These are phyloP conservation scores for Vigna nakashimae DNA, from an alignment of 306 rosid species.

Conservation along the genomic window DNA sequence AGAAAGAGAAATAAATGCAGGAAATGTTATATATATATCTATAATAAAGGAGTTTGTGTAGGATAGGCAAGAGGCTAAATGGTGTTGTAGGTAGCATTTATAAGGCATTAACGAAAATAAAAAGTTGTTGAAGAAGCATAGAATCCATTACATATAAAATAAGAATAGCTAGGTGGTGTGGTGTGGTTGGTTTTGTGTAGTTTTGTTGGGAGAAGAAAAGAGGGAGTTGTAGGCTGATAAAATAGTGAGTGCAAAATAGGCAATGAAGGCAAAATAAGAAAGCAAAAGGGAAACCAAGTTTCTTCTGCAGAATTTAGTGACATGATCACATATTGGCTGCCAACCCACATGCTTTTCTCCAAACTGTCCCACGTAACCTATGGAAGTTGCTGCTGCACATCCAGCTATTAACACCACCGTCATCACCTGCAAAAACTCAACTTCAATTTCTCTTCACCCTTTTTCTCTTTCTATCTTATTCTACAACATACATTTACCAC, in stretches of 20 bases:
- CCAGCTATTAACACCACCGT: constrained; percentile 63
- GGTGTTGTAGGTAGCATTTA: not conserved
- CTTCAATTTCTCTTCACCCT: not conserved
- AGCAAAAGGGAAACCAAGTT: constrained; percentile 50
- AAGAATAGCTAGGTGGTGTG: not conserved
- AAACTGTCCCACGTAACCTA: constrained; percentile 66
- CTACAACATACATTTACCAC: no score
- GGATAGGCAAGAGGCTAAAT: not conserved
- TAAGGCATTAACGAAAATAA: not conserved
- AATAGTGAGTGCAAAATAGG: constrained; percentile 59
- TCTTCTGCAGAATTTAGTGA: constrained; percentile 63
- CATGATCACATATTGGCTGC: constrained; percentile 60
- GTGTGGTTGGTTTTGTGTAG: not conserved
- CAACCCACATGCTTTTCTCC: constrained; percentile 68
- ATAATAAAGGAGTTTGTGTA: not conserved
- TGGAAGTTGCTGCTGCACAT: constrained; percentile 73
- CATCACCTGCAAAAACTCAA: constrained; percentile 53
- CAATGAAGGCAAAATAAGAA: constrained; percentile 63
- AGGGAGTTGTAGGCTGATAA: constrained; percentile 50
- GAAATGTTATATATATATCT: no score
- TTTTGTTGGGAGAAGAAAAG: constrained; percentile 20
- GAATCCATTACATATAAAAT: not conserved
- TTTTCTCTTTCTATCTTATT: no score
- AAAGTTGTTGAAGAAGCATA: not conserved
- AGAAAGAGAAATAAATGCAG: no score